Conservation (phyloP, 1,284 basidiomycete genomes). For the Cutaneotrichosporon dermatis region DNA sequence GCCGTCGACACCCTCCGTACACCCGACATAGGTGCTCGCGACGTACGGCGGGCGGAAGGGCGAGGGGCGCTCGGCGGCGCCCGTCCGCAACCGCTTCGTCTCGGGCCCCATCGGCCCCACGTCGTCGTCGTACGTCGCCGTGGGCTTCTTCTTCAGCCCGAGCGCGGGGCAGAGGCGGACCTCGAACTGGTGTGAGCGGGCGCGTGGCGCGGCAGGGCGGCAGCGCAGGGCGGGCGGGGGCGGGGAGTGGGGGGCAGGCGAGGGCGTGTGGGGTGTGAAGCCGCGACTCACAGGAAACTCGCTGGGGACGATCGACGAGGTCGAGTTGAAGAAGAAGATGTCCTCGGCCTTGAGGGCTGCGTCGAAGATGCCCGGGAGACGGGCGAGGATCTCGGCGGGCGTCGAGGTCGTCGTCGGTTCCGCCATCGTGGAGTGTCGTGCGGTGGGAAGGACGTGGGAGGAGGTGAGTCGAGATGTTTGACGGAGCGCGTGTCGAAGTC, state of each 20-base stretch:
- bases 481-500: too few relatives aligned
- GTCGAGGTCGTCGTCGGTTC: slow-evolving; percentile 29
- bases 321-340: slow-evolving; percentile 70
- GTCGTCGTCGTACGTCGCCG: not conserved
- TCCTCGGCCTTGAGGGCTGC: slow-evolving; percentile 63
- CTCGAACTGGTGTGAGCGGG: slow-evolving; percentile 59
- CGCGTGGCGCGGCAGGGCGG: not conserved
- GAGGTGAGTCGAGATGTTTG: not conserved
- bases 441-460: not conserved
- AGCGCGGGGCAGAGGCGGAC: slow-evolving; percentile 74
- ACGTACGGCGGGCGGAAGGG: slow-evolving; percentile 79
- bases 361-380: slow-evolving; percentile 59
- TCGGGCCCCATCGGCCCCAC: slow-evolving; percentile 19
- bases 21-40: slow-evolving; percentile 65
- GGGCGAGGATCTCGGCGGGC: slow-evolving; percentile 56
- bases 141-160: slow-evolving; percentile 57
- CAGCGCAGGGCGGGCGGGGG: not conserved
- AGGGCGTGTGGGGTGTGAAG: not conserved
- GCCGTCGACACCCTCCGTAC: slow-evolving; percentile 61
- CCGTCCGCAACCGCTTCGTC: slow-evolving; percentile 33
- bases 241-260: not conserved
- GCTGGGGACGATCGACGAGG: slow-evolving; percentile 54
- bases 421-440: slow-evolving; percentile 4
- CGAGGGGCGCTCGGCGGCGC: slow-evolving; percentile 45
- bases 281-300: slow-evolving; percentile 6